Conservation (phyloP, 1,284 basidiomycete genomes). For the Irpex rosettiformis region DNA sequence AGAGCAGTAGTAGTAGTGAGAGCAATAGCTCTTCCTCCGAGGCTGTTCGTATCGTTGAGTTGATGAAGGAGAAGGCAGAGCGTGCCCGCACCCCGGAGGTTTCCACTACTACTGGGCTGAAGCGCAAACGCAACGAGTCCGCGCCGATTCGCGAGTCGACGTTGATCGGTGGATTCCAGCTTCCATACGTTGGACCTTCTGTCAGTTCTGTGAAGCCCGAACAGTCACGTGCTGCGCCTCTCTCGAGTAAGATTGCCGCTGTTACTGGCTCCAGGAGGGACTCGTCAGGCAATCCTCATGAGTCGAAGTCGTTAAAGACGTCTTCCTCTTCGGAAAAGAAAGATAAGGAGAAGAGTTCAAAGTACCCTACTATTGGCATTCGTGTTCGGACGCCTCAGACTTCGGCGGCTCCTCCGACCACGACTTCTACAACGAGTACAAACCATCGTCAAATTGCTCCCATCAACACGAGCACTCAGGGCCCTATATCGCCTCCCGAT, state of each 20-base stretch:
- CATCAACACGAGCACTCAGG: conserved; percentile 6
- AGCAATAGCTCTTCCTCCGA: conserved; percentile 29
- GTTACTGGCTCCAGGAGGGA: conserved; percentile 14
- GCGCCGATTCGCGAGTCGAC: conserved; percentile 24
- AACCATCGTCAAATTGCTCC: conserved; percentile 13
- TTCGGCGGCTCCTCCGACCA: conserved; percentile 17
- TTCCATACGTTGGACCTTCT: conserved; percentile 44
- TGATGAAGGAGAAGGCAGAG: conserved; percentile 47
- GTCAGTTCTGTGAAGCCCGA: conserved; percentile 29
- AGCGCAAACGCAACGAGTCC: conserved; percentile 51
- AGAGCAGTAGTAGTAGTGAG: conserved; percentile 17
- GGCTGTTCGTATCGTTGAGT: conserved; percentile 43
- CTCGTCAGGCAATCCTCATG: conserved; percentile 13
- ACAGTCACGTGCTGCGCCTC: conserved; percentile 12
- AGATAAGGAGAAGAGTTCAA: conserved; percentile 16
- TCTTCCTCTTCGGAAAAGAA: conserved; percentile 3
- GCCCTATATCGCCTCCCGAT: conserved; percentile 15
- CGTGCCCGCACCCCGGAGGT: conserved; percentile 24
- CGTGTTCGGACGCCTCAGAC: conserved; percentile 23
- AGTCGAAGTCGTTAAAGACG: conserved; percentile 15
- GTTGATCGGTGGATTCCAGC: conserved; percentile 35
- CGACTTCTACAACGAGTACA: conserved; percentile 21
- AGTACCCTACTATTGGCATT: conserved; percentile 24
- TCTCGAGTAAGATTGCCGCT: conserved; percentile 12
- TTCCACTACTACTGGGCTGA: conserved; percentile 32